These are phyloP conservation scores for Hirsutella thompsonii DNA, from an alignment of 2,329 filamentous ascomycete genomes.

Conservation along the genomic window DNA sequence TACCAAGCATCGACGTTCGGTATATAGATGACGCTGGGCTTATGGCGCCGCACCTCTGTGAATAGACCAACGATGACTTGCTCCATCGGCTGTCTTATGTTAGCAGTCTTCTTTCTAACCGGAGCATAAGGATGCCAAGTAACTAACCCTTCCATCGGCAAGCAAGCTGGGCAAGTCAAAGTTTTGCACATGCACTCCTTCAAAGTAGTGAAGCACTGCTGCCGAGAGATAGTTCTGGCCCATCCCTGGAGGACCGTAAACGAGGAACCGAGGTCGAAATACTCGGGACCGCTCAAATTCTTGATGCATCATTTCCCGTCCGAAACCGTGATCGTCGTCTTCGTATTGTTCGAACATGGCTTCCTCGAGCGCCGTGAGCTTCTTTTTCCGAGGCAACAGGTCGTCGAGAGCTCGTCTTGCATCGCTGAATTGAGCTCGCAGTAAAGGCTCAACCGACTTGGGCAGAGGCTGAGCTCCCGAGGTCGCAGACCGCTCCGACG, in stretches of 20 bases:
- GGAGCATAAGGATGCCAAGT: not conserved
- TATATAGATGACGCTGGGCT: conserved; percentile 91
- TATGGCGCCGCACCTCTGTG: conserved; percentile 83
- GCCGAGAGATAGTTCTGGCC: conserved; percentile 82
- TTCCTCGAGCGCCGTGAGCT: conserved; percentile 80
- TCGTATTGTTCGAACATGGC: conserved; percentile 82
- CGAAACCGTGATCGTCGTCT: conserved; percentile 72
- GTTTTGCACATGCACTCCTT: conserved; percentile 86
- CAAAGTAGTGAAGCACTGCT: conserved; percentile 79
- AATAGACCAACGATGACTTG: conserved; percentile 85
- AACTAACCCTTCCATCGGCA: conserved; percentile 62
- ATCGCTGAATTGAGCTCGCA: conserved; percentile 58
- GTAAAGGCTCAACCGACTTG: conserved; percentile 65
- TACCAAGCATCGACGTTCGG: conserved; percentile 88
- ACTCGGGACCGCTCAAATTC: conserved; percentile 81
- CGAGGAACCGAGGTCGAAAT: conserved; percentile 77
- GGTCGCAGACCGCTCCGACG: conserved; percentile 79
- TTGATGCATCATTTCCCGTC: conserved; percentile 59
- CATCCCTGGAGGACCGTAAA: conserved; percentile 78
- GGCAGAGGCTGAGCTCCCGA: conserved; percentile 75
- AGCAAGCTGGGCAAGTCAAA: conserved; percentile 84
- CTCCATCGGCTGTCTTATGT: conserved; percentile 49
- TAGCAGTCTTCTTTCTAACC: not conserved
- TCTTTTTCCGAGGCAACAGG: conserved; percentile 73
- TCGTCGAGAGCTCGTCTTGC: conserved; percentile 60